Base-by-base conservation (phyloP, 2,329 filamentous ascomycete species). In the Penicillium rolfsii region DNA sequence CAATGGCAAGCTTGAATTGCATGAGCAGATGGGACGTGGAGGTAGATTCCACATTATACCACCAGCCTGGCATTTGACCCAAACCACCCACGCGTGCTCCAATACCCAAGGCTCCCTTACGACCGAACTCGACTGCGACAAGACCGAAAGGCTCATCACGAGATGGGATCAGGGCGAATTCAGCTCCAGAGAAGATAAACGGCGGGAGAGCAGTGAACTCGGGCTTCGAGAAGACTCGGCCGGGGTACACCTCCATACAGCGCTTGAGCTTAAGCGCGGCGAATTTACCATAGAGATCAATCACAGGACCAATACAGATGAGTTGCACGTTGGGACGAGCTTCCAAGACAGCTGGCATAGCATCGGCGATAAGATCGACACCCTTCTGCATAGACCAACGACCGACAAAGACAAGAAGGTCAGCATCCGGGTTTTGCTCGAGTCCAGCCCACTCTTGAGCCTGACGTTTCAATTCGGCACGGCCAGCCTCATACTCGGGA, bases 331-430 rank as follows among this genome's bases (percentile, higher is more conserved):
- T 84, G 0, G 82, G 80, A 61, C 87, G 80, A 60, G 85, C 79
- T 67, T 89, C 86, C 5, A 89, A 79, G 40, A 89, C 80, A 22
- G 82, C 81, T 28, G 87, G 86, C 74, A 89, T 87, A 43, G 89
- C 85, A 67, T 89, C 87, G 16, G 87, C 87, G 67, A 89, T 89
- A 53, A 89, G 77, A 71, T 89, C 87, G 57, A 89, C 81, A 64
- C 87, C 87, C 74, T 89, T 89, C 68, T 89, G 87, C 80, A 87
- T 84, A 12, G 84, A 87, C 87, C 87, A 89, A 60, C 87, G 83
- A 61, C 87, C 87, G 43, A 89, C 87, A 65, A 89, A 89, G 6
- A 89, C 87, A 64, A 89, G 84, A 2, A 89, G 79, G 59, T 89
- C 86, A 2, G 87, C 87, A 30, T 86, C 80, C 1, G 86, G 84